phyloP scores from a whole-genome alignment of 768 basidiomycete genomes.

The Mycena kentingensis region DNA sequence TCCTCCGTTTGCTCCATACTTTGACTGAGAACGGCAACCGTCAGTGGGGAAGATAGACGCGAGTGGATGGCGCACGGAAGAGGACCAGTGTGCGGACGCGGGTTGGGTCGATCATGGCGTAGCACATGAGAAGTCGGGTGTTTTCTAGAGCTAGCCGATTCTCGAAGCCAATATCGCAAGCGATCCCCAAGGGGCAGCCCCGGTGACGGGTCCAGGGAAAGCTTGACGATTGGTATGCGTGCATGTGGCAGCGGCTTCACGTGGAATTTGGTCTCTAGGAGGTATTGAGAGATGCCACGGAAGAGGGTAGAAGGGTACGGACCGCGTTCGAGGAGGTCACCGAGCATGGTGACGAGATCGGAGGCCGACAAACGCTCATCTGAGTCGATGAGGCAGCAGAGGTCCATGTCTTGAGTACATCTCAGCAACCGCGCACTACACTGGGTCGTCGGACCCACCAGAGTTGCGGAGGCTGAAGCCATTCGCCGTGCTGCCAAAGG shows the following conservation, averaged over 20 bases:
- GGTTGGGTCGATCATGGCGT: conserved; percentile 94
- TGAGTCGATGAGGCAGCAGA: conserved; percentile 94
- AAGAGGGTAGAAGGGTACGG: conserved; percentile 30
- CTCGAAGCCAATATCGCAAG: conserved; percentile 98
- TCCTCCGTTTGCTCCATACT: conserved; percentile 97
- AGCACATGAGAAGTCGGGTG: conserved; percentile 92
- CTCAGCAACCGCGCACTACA: conserved; percentile 14
- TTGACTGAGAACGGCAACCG: conserved; percentile 64
- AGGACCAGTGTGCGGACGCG: conserved; percentile 92
- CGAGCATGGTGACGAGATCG: conserved; percentile 92
- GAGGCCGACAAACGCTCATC: conserved; percentile 75
- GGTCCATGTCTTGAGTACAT: conserved; percentile 84
- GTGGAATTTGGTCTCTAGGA: conserved; percentile 87
- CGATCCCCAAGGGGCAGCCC: conserved; percentile 84
- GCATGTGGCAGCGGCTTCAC: conserved; percentile 97
- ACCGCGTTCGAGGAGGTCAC: conserved; percentile 93
- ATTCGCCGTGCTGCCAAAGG: conserved; percentile 96
- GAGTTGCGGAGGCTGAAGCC: conserved; percentile 97
- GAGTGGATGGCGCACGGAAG: conserved; percentile 72
- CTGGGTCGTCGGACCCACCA: conserved; percentile 48
- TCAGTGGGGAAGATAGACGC: conserved; percentile 11
- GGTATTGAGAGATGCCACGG: conserved; percentile 13
- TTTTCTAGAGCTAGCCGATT: conserved; percentile 97
- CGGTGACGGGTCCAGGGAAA: conserved; percentile 85
- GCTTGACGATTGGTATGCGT: conserved; percentile 97